phyloP scores from a whole-genome alignment of 306 rosid genomes.

The Fragaria nilgerrensis region DNA sequence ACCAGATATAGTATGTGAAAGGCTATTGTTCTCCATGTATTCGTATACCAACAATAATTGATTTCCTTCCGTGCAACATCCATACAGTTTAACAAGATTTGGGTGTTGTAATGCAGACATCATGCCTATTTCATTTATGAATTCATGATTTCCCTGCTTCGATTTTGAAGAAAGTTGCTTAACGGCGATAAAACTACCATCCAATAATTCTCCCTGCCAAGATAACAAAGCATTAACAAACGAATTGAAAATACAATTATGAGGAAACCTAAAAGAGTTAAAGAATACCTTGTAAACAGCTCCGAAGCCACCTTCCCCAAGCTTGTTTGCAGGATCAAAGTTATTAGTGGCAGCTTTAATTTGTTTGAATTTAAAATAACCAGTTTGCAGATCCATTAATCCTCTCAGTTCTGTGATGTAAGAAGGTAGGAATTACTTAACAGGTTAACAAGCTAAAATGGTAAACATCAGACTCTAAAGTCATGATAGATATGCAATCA shows the following conservation, averaged over 20 bases:
- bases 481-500: too few species aligned
- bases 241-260: too few species aligned
- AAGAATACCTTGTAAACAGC: slow-evolving; percentile 9
- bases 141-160: slow-evolving; percentile 28
- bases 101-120: slow-evolving; percentile 24
- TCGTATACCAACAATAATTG: not conserved
- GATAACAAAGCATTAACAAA: too few species aligned
- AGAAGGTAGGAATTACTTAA: not conserved
- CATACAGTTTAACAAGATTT: slow-evolving; percentile 18
- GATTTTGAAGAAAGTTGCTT: slow-evolving; percentile 28
- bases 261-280: not conserved
- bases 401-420: slow-evolving; percentile 12
- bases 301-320: slow-evolving; percentile 24
- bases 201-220: slow-evolving; percentile 5
- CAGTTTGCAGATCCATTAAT: slow-evolving; percentile 24
- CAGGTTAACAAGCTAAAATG: too few species aligned
- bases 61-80: not conserved
- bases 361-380: slow-evolving; percentile 42
- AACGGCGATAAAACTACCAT: slow-evolving; percentile 17
- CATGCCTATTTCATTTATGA: slow-evolving; percentile 29
- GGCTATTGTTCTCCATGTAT: slow-evolving; percentile 3
- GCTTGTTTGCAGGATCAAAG: slow-evolving; percentile 9
- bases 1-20: not conserved
- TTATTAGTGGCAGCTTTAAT: slow-evolving; percentile 22
- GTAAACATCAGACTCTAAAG: too few species aligned